Percentiles rank a stretch among this genome's conserved stretches.
Conservation (phyloP, 768 basidiomycete species). For the Calocybe cyanea region DNA sequence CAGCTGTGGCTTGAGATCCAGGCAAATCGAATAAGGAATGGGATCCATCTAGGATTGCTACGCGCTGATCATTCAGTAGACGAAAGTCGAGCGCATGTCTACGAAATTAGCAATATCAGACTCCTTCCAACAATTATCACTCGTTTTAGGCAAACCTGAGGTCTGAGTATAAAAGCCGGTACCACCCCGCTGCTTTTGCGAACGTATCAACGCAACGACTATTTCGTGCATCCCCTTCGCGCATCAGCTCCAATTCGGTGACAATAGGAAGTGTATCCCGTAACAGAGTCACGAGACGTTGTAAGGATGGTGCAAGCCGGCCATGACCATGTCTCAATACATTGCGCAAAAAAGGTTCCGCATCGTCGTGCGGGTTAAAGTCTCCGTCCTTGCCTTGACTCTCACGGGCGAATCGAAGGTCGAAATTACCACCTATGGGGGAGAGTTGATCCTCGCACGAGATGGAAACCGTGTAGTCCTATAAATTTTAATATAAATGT, state of each 20-base stretch:
- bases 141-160: slow-evolving; percentile 41
- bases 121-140: neutral
- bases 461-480: slow-evolving; percentile 79
- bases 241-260: slow-evolving; percentile 60
- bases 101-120: slow-evolving; percentile 5
- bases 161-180: slow-evolving; percentile 68
- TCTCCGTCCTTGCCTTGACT: slow-evolving; percentile 18
- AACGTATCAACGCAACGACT: slow-evolving; percentile 54
- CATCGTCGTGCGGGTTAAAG: slow-evolving; percentile 76
- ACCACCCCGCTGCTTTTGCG: slow-evolving; percentile 82
- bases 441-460: slow-evolving; percentile 76
- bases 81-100: slow-evolving; percentile 82
- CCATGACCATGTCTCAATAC: slow-evolving; percentile 66
- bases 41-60: slow-evolving; percentile 74
- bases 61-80: slow-evolving; percentile 60
- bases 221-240: slow-evolving; percentile 29
- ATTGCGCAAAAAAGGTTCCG: slow-evolving; percentile 70
- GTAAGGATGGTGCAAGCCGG: slow-evolving; percentile 58
- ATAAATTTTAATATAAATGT: too few relatives aligned
- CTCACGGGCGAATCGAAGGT: slow-evolving; percentile 65
- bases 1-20: slow-evolving; percentile 11
- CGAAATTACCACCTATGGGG: slow-evolving; percentile 64
- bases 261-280: slow-evolving; percentile 78
- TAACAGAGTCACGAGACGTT: slow-evolving; percentile 63
- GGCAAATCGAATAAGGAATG: slow-evolving; percentile 46